These are phyloP conservation scores for Saxophila tyrrhenica DNA, from an alignment of 495 filamentous ascomycete species.

Conservation along the genomic window DNA sequence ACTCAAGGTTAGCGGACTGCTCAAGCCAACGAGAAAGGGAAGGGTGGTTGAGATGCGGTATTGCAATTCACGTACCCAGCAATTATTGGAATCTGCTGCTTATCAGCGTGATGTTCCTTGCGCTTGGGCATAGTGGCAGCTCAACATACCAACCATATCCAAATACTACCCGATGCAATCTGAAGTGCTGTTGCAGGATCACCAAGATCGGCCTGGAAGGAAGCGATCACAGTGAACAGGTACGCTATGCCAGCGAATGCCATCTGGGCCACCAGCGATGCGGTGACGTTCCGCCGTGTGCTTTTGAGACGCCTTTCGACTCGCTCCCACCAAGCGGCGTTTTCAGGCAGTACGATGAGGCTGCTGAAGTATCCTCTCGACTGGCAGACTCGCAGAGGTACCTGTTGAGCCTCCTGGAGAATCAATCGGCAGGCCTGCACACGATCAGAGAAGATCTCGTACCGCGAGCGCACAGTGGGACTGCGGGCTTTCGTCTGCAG, in stretches of 20 bases:
- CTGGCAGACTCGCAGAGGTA: constrained; percentile 14
- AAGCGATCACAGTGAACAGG: constrained; percentile 15
- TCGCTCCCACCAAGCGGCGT: constrained; percentile 15
- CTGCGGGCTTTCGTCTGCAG: constrained; percentile 7
- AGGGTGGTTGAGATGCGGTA: neutral
- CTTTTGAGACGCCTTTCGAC: constrained; percentile 5
- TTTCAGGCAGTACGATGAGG: constrained; percentile 19
- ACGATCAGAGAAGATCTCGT: constrained; percentile 7
- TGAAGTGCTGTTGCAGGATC: constrained; percentile 13
- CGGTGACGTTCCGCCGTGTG: constrained; percentile 15
- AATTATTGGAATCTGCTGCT: constrained; percentile 14
- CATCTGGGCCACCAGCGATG: constrained; percentile 18
- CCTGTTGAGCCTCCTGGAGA: constrained; percentile 21
- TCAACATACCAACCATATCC: constrained; percentile 18
- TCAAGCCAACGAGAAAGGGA: no score
- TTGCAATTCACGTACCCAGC: constrained; percentile 1
- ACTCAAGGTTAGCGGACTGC: neutral
- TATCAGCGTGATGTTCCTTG: no score
- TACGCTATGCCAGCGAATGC: constrained; percentile 14
- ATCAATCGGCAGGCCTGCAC: constrained; percentile 14
- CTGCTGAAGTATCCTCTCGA: constrained; percentile 18
- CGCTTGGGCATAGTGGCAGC: no score
- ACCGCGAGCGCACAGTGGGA: constrained; percentile 6
- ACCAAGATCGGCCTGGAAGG: constrained; percentile 8
- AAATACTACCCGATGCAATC: constrained; percentile 16